phyloP scores from a whole-genome alignment of 306 rosid species.

The Pueraria montana region DNA sequence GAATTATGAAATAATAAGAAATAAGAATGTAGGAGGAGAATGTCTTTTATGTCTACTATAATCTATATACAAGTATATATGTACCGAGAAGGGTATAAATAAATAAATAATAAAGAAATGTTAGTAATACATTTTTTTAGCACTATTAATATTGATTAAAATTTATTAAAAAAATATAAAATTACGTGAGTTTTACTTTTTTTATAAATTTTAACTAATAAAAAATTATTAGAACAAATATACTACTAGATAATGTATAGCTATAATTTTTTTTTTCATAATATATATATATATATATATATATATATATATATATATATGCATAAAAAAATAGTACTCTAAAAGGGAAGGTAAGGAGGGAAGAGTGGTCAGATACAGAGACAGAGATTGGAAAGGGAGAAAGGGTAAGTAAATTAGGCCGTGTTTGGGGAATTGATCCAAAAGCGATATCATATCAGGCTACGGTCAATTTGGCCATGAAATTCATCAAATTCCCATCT shows the following conservation, averaged over 20 bases:
- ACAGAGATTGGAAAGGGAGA: slow-evolving; percentile 19
- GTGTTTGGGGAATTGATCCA: slow-evolving; percentile 70
- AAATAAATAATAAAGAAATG: not conserved
- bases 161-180: too few relatives aligned
- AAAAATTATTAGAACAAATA: too few relatives aligned
- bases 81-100: not conserved
- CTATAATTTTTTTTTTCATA: too few relatives aligned
- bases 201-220: too few relatives aligned
- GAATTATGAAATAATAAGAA: not conserved
- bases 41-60: slow-evolving; percentile 29
- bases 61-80: not conserved
- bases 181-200: not conserved
- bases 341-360: not conserved
- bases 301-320: too few relatives aligned
- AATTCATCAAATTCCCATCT: slow-evolving; percentile 53
- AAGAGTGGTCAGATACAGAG: slow-evolving; percentile 38
- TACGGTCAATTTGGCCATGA: slow-evolving; percentile 37
- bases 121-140: too few relatives aligned
- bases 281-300: too few relatives aligned
- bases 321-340: not conserved
- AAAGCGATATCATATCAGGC: not conserved
- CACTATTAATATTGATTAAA: too few relatives aligned
- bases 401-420: not conserved
- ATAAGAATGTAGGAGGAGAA: slow-evolving; percentile 28
- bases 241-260: too few relatives aligned